Conservation (phyloP, 1,284 basidiomycete genomes). For the Sporisorium sorghi region DNA sequence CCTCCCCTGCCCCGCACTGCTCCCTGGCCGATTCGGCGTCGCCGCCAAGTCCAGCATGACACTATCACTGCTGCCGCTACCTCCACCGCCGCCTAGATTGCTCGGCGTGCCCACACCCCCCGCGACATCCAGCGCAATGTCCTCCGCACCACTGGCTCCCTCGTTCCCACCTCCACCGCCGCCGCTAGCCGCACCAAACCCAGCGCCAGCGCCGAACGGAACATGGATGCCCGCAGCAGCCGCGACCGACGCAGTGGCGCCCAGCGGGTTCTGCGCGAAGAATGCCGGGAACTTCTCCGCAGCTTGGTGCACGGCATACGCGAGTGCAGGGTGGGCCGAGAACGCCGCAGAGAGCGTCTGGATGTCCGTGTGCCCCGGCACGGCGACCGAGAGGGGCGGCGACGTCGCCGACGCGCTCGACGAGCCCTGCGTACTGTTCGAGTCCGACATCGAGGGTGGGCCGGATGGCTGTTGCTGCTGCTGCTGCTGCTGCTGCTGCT, state of each 20-base stretch:
- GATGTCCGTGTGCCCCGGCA: conserved; percentile 22
- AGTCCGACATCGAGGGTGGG: conserved; percentile 36
- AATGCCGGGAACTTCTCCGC: conserved; percentile 50
- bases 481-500: conserved; percentile 5
- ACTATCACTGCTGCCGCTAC: conserved; percentile 22
- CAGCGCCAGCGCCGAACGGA: conserved; percentile 21
- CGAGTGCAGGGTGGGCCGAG: conserved; percentile 43
- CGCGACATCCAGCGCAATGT: conserved; percentile 8
- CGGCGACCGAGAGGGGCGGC: conserved; percentile 12
- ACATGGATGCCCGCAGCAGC: conserved; percentile 40
- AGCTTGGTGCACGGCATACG: conserved; percentile 48
- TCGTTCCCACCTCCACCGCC: neutral
- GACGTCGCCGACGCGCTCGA: conserved; percentile 27
- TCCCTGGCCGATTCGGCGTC: neutral
- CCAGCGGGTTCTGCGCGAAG: conserved; percentile 49
- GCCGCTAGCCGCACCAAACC: neutral
- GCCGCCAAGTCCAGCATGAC: conserved; percentile 20
- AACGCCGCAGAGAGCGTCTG: conserved; percentile 39
- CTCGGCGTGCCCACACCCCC: conserved; percentile 29
- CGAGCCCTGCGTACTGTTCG: conserved; percentile 24
- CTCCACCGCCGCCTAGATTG: too few species aligned
- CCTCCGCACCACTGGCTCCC: neutral
- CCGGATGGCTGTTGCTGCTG: conserved; percentile 15
- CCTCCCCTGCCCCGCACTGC: neutral
- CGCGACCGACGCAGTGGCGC: conserved; percentile 38